These are phyloP conservation scores for Trichoderma erinaceum DNA, from an alignment of 495 filamentous ascomycete genomes.

Conservation along the genomic window DNA sequence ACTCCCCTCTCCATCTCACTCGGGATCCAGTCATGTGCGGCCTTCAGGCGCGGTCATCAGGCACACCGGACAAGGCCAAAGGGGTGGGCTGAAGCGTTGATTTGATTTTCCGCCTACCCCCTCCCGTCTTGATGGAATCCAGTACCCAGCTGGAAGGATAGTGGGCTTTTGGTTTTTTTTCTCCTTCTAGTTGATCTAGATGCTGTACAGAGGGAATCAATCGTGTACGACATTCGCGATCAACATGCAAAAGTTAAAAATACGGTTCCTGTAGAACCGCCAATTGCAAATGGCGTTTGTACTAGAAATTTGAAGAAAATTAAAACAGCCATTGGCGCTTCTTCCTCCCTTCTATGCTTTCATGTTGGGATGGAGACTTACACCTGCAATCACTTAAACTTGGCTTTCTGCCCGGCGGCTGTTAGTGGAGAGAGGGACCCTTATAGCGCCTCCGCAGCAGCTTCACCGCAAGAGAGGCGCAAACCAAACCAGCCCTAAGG, in stretches of 20 bases:
- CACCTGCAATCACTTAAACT: not conserved
- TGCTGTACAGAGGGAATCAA: too few species aligned
- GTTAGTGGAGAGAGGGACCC: not conserved
- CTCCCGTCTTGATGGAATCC: not conserved
- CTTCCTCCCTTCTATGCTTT: not conserved
- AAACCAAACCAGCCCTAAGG: not conserved
- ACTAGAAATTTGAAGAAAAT: too few species aligned
- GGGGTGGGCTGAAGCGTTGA: not conserved
- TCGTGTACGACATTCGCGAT: too few species aligned
- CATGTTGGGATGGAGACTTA: not conserved
- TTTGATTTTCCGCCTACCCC: not conserved
- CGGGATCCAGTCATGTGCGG: slow-evolving; percentile 10
- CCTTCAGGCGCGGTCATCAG: slow-evolving; percentile 7
- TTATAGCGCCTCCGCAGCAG: not conserved
- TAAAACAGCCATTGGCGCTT: not conserved
- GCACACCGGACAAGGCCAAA: slow-evolving; percentile 6
- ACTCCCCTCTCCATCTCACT: not conserved
- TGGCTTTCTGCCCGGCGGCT: not conserved
- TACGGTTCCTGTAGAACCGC: too few species aligned
- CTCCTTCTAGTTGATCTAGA: too few species aligned
- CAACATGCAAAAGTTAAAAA: too few species aligned
- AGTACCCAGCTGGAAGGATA: not conserved
- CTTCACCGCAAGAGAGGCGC: not conserved
- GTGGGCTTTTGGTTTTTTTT: not conserved
- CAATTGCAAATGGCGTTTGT: too few species aligned